phyloP scores from a whole-genome alignment of 2,329 filamentous ascomycete genomes.

The Aspergillus piperis region DNA sequence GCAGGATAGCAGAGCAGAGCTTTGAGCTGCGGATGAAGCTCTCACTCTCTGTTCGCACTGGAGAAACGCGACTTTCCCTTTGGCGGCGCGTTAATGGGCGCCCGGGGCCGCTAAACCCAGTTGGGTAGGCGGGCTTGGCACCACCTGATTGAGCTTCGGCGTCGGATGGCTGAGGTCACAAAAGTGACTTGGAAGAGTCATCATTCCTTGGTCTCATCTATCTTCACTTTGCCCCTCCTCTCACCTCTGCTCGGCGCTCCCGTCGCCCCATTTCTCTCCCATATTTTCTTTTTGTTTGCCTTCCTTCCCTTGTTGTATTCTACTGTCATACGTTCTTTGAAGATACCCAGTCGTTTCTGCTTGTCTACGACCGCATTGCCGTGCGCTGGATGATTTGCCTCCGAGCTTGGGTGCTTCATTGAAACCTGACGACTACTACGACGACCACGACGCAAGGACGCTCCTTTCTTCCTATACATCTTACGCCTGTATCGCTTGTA shows the following conservation, averaged over 20 bases:
- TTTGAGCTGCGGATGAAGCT: conserved; percentile 20
- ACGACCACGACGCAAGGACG: conserved; percentile 22
- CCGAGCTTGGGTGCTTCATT: conserved; percentile 23
- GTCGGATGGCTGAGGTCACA: background rate
- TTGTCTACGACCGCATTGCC: conserved; percentile 17
- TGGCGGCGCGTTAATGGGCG: conserved; percentile 40
- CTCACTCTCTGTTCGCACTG: conserved; percentile 6
- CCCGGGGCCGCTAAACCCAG: conserved; percentile 26
- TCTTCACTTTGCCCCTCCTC: background rate
- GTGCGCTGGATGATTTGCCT: conserved; percentile 20
- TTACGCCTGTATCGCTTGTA: background rate
- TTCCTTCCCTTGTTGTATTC: conserved; percentile 21
- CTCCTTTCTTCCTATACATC: conserved; percentile 5
- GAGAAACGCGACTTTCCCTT: conserved; percentile 30
- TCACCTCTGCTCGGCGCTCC: conserved; percentile 6
- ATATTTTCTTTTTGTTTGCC: conserved; percentile 8
- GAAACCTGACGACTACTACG: conserved; percentile 26
- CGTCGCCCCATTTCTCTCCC: conserved; percentile 6
- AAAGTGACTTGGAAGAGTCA: conserved; percentile 11
- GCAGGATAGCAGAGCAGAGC: conserved; percentile 14
- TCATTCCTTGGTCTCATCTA: background rate
- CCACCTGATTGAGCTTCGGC: conserved; percentile 9
- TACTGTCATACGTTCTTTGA: conserved; percentile 20
- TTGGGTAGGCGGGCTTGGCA: conserved; percentile 25
- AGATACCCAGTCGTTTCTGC: conserved; percentile 22